Base-by-base conservation (phyloP, 2,329 filamentous ascomycete genomes). In the Cordyceps farinosa region DNA sequence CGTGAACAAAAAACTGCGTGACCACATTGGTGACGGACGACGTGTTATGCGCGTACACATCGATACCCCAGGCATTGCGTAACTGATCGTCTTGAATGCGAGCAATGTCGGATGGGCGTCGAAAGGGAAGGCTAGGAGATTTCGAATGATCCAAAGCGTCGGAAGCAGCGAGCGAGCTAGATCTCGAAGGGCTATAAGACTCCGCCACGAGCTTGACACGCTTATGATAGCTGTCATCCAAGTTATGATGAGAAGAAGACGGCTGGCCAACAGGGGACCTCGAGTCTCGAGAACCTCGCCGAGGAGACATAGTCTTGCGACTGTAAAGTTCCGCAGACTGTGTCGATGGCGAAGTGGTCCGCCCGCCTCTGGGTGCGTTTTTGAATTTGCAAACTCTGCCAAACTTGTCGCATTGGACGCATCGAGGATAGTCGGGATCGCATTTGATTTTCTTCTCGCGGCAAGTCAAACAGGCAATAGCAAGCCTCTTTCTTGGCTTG, bases 381-480 rank as follows among this genome's bases (percentile, higher is more conserved):
- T 91, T 90, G 72, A 92, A 92, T 76, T 89, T 89, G 84, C 93
- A 97, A 22, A 89, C 82, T 54, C 91, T 85, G 62, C 92, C 91
- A 72, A 94, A 94, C 78, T 96, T 97, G 73, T 95, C 90, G 74
- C 93, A 97, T 76, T 97, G 92, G 61, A 93, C 85, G 70, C 93
- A 97, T 69, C 91, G 92, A 45, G 90, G 90, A 67, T 87, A 89
- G 69, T 93, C 92, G 1, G 92, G 93, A 67, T 97, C 92, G 72
- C 93, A 97, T 76, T 96, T 97, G 78, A 97, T 96, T 82, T 97
- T 97, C 86, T 97, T 97, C 78, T 97, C 92, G 57, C 93, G 86
- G 74, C 93, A 97, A 13, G 92, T 95, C 64, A 96, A 83, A 72
- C 93, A 97, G n/a, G 92, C 92, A 73, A 96, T 92, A 30, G 93